Evolutionary conservation across 2,329 filamentous ascomycete species (phyloP).

Genomic region (Cytospora paraplurivora): DNA sequence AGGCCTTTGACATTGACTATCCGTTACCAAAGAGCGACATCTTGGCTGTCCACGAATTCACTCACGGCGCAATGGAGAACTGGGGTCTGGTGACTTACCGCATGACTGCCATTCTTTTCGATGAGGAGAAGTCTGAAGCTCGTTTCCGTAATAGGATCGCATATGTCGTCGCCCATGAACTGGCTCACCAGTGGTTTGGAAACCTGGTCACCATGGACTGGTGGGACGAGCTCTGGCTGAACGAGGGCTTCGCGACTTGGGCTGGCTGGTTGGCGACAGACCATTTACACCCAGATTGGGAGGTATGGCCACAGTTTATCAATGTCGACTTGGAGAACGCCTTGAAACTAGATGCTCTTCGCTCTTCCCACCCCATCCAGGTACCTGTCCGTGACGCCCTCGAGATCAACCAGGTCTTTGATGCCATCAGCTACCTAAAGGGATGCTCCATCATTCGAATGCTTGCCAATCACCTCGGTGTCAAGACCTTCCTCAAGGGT

Average conservation of each 20-base stretch:
- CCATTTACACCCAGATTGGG: constrained; percentile 93
- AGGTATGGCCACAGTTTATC: constrained; percentile 97
- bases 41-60: constrained; percentile 91
- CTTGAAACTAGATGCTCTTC: constrained; percentile 84
- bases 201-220: constrained; percentile 98
- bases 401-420: constrained; percentile 97
- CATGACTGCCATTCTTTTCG: constrained; percentile 94
- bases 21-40: constrained; percentile 90
- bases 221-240: constrained; percentile 97
- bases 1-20: constrained; percentile 91
- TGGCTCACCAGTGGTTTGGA: constrained; percentile 98
- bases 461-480: constrained; percentile 86
- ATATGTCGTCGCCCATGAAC: constrained; percentile 96
- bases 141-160: constrained; percentile 92
- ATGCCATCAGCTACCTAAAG: constrained; percentile 94
- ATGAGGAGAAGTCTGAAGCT: constrained; percentile 87
- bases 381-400: constrained; percentile 91
- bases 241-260: constrained; percentile 98
- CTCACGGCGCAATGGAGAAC: constrained; percentile 86
- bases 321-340: constrained; percentile 92
- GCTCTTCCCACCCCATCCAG: constrained; percentile 93
- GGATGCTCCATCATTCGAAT: constrained; percentile 96
- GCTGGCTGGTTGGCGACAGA: constrained; percentile 94
- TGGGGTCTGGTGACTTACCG: constrained; percentile 97
- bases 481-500: constrained; percentile 85